phyloP scores from a whole-genome alignment of 2,329 filamentous ascomycete species.

The Zasmidium angulare region DNA sequence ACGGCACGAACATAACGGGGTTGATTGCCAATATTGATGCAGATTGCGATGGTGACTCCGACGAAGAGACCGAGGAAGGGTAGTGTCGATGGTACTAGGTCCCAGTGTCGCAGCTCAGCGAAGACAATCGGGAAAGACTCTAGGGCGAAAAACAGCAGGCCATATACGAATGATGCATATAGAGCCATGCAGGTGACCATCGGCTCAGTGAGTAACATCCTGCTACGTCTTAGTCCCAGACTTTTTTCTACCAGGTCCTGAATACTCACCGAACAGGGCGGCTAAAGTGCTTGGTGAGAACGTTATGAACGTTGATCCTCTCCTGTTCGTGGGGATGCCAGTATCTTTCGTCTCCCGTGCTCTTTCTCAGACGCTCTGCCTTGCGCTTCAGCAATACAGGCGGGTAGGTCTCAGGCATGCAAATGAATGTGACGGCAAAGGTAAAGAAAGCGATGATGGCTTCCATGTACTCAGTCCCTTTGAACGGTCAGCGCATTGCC shows the following conservation, averaged over 20 bases:
- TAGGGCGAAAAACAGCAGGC: slow-evolving; percentile 47
- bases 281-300: slow-evolving; percentile 43
- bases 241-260: neutral
- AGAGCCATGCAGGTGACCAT: slow-evolving; percentile 39
- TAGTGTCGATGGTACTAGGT: slow-evolving; percentile 41
- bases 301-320: slow-evolving; percentile 40
- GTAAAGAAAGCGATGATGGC: slow-evolving; percentile 4
- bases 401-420: slow-evolving; percentile 8
- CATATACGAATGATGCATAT: slow-evolving; percentile 34
- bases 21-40: slow-evolving; percentile 50
- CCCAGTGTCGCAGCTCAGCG: slow-evolving; percentile 41
- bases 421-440: neutral
- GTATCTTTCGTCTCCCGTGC: neutral
- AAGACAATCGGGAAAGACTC: slow-evolving; percentile 50
- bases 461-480: slow-evolving; percentile 4
- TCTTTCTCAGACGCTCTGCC: slow-evolving; percentile 36
- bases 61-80: slow-evolving; percentile 49
- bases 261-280: slow-evolving; percentile 32
- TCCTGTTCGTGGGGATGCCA: slow-evolving; percentile 47
- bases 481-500: neutral
- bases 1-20: slow-evolving; percentile 38
- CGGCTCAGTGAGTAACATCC: slow-evolving; percentile 48
- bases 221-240: neutral
- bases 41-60: slow-evolving; percentile 41
- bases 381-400: slow-evolving; percentile 38